Conservation (phyloP, 139 green algal genomes). For the Chlorella sorokiniana region DNA sequence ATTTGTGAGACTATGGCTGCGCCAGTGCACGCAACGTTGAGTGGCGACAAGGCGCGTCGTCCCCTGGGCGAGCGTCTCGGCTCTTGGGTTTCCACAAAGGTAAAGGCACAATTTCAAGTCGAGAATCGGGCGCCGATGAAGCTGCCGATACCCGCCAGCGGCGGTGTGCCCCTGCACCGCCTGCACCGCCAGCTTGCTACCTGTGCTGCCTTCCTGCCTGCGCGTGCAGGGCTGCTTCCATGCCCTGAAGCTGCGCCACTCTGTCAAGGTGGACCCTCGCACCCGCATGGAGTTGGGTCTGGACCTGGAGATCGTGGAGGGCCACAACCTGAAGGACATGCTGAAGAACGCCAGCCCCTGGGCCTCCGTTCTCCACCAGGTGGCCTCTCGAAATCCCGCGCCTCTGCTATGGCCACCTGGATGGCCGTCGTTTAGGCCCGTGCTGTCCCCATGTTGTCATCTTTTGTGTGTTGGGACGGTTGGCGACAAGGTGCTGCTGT, state of each 20-base stretch:
- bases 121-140: too few species aligned
- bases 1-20: too few species aligned
- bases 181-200: background rate
- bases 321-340: background rate
- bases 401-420: too few species aligned
- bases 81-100: too few species aligned
- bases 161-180: too few species aligned
- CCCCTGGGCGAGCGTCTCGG: too few species aligned
- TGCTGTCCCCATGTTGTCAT: background rate
- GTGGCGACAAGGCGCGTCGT: too few species aligned
- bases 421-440: background rate
- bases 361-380: slow-evolving; percentile 7
- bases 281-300: slow-evolving; percentile 21
- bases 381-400: too few species aligned
- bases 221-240: slow-evolving; percentile 8
- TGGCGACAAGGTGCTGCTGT: too few species aligned
- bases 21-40: too few species aligned
- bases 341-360: slow-evolving; percentile 1
- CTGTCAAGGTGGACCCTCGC: background rate
- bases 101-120: too few species aligned
- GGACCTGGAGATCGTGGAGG: slow-evolving; percentile 4
- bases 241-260: slow-evolving; percentile 22
- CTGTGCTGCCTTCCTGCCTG: background rate
- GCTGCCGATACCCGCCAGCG: too few species aligned
- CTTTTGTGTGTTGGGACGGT: background rate